Conservation (phyloP, 768 basidiomycete species). For the Termitomyces sp. region DNA sequence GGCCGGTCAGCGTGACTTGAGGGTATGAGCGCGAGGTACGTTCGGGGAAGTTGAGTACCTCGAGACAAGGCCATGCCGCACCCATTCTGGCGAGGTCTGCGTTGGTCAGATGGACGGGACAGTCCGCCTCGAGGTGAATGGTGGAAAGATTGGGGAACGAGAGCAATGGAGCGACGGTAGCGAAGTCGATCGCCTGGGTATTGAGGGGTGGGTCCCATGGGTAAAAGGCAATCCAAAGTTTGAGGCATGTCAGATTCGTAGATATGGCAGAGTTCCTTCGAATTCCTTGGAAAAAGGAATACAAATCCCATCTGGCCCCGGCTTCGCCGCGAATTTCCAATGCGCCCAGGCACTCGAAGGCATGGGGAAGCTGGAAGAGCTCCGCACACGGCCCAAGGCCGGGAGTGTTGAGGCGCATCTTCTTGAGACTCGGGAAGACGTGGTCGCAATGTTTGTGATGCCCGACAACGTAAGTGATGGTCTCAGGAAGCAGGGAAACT, state of each 20-base stretch:
- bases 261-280: not conserved
- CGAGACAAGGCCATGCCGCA: conserved; percentile 7
- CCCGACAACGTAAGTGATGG: not conserved
- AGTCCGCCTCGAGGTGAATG: not conserved
- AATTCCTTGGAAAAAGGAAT: not conserved
- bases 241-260: conserved; percentile 1
- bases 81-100: conserved; percentile 1
- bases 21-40: not conserved
- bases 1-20: conserved; percentile 1
- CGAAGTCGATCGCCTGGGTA: not conserved
- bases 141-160: not conserved
- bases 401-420: conserved; percentile 2
- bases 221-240: not conserved
- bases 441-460: not conserved
- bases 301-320: not conserved
- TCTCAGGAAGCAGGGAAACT: not conserved
- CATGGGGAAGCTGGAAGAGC: conserved; percentile 2
- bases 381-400: not conserved
- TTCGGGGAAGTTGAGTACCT: conserved; percentile 5
- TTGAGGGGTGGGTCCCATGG: not conserved
- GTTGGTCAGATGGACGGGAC: conserved; percentile 2
- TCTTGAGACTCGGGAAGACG: conserved; percentile 1
- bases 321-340: not conserved
- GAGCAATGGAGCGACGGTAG: conserved; percentile 1
- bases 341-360: not conserved